phyloP scores from a whole-genome alignment of 2,329 filamentous ascomycete genomes.

The Penicillium sp. region DNA sequence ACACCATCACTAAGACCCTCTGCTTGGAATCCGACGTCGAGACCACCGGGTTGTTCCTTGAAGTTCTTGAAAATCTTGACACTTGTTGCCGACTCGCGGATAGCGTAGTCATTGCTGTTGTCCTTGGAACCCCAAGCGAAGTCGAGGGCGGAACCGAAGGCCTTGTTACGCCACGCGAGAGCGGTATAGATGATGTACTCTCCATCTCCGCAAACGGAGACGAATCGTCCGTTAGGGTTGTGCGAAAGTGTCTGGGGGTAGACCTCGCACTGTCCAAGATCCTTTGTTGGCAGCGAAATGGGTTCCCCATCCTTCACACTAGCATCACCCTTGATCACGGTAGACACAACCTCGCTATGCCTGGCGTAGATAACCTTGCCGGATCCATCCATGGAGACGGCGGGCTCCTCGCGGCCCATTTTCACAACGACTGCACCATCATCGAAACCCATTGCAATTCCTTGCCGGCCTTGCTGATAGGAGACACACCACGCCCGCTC shows the following conservation, averaged over 20 bases:
- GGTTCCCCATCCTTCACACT: conserved; percentile 84
- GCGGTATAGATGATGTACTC: conserved; percentile 99
- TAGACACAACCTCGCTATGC: conserved; percentile 92
- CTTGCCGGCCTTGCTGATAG: conserved; percentile 92
- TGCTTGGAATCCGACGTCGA: conserved; percentile 94
- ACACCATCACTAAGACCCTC: conserved; percentile 89
- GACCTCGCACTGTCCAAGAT: conserved; percentile 92
- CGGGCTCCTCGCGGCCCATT: conserved; percentile 94
- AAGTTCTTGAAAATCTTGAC: conserved; percentile 99
- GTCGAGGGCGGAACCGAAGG: conserved; percentile 91
- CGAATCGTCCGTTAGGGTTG: conserved; percentile 92
- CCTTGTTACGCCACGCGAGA: conserved; percentile 94
- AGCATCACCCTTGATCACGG: conserved; percentile 92
- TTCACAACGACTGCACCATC: conserved; percentile 98
- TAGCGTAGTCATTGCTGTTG: conserved; percentile 97
- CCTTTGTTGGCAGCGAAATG: conserved; percentile 85
- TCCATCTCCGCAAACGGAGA: conserved; percentile 89
- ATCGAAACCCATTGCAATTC: conserved; percentile 93
- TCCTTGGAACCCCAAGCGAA: conserved; percentile 98
- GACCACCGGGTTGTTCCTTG: conserved; percentile 80
- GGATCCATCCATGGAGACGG: conserved; percentile 93
- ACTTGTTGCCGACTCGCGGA: conserved; percentile 88
- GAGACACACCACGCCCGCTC: conserved; percentile 98
- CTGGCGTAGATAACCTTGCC: conserved; percentile 96
- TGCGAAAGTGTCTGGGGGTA: conserved; percentile 94